A percentile compares a stretch with the other conserved stretches of the same genome.
Evolutionary conservation across 176 grass and related monocot genomes (phyloP).

Genomic region (Avena atlantica): DNA sequence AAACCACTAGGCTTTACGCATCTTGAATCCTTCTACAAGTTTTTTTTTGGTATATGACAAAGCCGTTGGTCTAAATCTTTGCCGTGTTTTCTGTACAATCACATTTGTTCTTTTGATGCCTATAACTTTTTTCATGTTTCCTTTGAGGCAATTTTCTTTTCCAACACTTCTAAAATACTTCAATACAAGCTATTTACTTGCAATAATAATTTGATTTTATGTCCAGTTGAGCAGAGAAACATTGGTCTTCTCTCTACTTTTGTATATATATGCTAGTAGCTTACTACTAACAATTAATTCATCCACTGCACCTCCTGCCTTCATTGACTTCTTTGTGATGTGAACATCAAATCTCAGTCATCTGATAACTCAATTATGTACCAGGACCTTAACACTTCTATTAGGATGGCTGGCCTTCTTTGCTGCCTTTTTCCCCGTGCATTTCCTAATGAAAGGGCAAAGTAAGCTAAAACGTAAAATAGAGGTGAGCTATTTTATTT

Average conservation of each 20-base stretch:
- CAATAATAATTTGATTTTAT: neutral
- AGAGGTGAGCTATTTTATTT: constrained; percentile 60
- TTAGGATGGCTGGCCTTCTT: constrained; percentile 89
- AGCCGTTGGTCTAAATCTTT: neutral
- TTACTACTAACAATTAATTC: constrained; percentile 19
- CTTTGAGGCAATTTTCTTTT: neutral
- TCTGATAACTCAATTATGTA: constrained; percentile 54
- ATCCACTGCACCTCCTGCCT: neutral
- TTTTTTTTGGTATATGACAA: neutral
- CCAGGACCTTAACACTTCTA: constrained; percentile 70
- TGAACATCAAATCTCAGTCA: neutral
- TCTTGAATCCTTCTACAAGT: neutral
- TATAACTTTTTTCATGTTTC: neutral
- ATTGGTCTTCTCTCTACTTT: neutral
- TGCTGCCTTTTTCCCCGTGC: constrained; percentile 79
- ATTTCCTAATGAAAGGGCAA: constrained; percentile 90
- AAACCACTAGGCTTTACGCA: neutral
- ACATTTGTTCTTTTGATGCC: neutral
- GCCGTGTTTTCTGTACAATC: neutral
- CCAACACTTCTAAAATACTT: constrained; percentile 3
- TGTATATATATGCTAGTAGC: neutral
- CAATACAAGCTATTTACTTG: neutral
- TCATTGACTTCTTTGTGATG: constrained; percentile 23
- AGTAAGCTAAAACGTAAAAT: constrained; percentile 78
- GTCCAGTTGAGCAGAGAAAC: neutral